Conservation (phyloP, 2,329 filamentous ascomycete genomes). For the Talaromyces piceae region DNA sequence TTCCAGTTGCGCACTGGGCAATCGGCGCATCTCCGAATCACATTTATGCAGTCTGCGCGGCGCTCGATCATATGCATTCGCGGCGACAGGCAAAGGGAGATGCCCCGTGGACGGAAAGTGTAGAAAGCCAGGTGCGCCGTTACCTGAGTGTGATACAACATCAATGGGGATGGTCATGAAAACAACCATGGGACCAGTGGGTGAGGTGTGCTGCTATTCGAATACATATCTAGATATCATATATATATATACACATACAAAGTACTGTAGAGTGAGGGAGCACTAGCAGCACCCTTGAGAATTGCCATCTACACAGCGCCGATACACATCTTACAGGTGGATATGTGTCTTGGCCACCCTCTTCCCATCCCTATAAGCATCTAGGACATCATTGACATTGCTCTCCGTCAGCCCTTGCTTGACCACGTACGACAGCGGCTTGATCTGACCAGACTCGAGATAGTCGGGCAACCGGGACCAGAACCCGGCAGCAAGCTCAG, state of each 20-base stretch:
- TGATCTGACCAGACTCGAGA: conserved; percentile 25
- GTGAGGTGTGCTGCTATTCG: no score
- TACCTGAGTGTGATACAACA: neutral
- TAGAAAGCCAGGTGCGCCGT: neutral
- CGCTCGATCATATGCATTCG: conserved; percentile 1
- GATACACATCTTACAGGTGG: neutral
- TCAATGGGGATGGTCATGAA: no score
- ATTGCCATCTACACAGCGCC: neutral
- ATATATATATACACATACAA: no score
- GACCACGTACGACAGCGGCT: conserved; percentile 22
- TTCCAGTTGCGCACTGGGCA: neutral
- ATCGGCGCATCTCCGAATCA: neutral
- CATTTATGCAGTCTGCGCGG: neutral
- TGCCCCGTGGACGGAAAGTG: neutral
- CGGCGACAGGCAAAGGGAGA: neutral
- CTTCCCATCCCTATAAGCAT: conserved; percentile 31
- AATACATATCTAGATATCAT: no score
- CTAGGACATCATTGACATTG: conserved; percentile 31
- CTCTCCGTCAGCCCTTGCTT: conserved; percentile 26
- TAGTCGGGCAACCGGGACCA: conserved; percentile 26
- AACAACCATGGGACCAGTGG: no score
- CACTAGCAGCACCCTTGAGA: no score
- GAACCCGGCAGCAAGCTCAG: conserved; percentile 22
- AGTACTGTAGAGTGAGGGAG: no score
- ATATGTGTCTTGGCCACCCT: conserved; percentile 4